These are phyloP conservation scores for Plasmodium ovale DNA, from an alignment of 169 alveolate species.

Conservation along the genomic window DNA sequence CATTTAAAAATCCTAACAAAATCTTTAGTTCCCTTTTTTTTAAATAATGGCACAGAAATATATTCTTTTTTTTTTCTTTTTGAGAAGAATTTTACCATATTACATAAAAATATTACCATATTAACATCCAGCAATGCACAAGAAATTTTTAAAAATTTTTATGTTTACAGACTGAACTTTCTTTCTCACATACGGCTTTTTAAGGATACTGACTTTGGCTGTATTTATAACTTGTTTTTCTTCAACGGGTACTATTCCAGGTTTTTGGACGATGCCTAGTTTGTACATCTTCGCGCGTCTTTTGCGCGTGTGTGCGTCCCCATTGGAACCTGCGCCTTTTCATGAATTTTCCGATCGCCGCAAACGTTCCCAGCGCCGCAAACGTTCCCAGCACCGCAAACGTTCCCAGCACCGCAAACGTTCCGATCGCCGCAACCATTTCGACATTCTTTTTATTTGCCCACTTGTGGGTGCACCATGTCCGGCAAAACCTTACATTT, in stretches of 20 bases:
- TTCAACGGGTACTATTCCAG: constrained; percentile 27
- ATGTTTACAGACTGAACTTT: constrained; percentile 17
- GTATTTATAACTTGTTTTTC: constrained; percentile 18
- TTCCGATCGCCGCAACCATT: no score
- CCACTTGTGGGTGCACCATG: no score
- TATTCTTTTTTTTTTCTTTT: neutral
- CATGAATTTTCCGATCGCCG: no score
- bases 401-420: no score
- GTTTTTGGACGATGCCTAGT: neutral
- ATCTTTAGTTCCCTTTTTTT: neutral
- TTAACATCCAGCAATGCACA: constrained; percentile 31
- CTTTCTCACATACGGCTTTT: constrained; percentile 1
- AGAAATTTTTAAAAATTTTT: constrained; percentile 12
- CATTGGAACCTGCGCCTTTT: neutral
- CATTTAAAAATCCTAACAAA: constrained; percentile 14
- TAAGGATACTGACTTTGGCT: neutral
- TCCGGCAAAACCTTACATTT: no score
- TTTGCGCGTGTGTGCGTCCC: no score
- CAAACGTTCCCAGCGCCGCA: no score
- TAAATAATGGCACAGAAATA: neutral
- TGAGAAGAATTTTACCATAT: neutral
- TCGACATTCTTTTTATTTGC: no score
- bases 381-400: no score
- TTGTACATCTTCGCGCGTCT: no score
- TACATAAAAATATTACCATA: constrained; percentile 18